Evolutionary conservation across 257 asterid species (phyloP).

Genomic region (Perilla frutescens): DNA sequence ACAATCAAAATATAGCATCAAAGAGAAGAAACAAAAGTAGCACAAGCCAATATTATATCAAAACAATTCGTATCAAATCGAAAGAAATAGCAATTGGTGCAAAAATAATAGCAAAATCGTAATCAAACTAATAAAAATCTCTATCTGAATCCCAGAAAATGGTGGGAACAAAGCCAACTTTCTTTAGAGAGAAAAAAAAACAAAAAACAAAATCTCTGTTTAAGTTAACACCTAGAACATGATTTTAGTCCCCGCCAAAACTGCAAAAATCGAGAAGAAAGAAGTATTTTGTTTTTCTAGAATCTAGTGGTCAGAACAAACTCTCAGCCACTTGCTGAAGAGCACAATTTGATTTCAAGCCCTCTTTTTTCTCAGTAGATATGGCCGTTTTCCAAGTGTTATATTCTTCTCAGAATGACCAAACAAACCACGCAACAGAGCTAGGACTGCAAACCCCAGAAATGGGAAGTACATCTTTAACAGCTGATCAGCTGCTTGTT

Average conservation of each 20-base stretch:
- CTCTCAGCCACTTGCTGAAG: conserved; percentile 11
- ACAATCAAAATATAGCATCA: not conserved
- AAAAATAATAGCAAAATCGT: too few species aligned
- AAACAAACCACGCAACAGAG: conserved; percentile 71
- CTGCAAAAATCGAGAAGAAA: conserved; percentile 29
- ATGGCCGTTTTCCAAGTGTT: conserved; percentile 49
- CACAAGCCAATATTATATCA: not conserved
- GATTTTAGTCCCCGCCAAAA: conserved; percentile 12
- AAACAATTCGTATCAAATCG: not conserved
- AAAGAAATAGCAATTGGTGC: too few species aligned
- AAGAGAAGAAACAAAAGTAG: not conserved
- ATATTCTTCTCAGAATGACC: conserved; percentile 51
- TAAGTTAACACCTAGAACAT: not conserved
- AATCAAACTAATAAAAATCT: not conserved
- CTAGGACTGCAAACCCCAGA: conserved; percentile 61
- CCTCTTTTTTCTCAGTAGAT: conserved; percentile 61
- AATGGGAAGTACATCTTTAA: conserved; percentile 70
- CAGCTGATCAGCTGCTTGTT: conserved; percentile 66
- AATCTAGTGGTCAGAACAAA: not conserved
- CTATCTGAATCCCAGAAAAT: conserved; percentile 10
- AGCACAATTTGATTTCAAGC: conserved; percentile 44
- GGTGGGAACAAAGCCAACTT: not conserved
- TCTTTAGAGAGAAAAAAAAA: not conserved
- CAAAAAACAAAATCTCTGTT: not conserved
- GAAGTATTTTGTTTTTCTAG: not conserved